phyloP scores from a whole-genome alignment of 1,139 yeast species.

The Blastobotrys niveus region DNA sequence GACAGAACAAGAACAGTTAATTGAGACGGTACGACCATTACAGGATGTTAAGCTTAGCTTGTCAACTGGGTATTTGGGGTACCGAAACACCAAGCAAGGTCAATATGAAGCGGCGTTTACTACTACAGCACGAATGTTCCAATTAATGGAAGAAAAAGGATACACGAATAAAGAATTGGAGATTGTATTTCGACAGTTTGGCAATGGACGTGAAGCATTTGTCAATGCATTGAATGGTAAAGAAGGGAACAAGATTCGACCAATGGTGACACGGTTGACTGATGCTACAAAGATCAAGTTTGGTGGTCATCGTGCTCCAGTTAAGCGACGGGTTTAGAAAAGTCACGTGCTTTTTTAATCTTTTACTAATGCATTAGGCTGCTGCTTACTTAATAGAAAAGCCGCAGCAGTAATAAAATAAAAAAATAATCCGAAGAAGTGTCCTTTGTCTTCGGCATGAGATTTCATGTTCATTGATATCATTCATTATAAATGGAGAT shows the following conservation, averaged over 20 bases:
- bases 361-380: too few species aligned
- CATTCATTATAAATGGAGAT: too few species aligned
- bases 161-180: slow-evolving; percentile 45
- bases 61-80: slow-evolving; percentile 39
- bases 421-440: background rate
- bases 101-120: slow-evolving; percentile 96
- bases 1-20: slow-evolving; percentile 63
- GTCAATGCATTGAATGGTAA: slow-evolving; percentile 79
- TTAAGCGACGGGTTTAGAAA: slow-evolving; percentile 64
- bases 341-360: background rate
- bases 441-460: background rate
- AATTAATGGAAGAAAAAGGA: slow-evolving; percentile 53
- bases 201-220: slow-evolving; percentile 87
- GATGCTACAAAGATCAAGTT: slow-evolving; percentile 79
- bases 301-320: slow-evolving; percentile 89
- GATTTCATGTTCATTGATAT: too few species aligned
- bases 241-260: slow-evolving; percentile 70
- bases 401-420: too few species aligned
- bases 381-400: too few species aligned
- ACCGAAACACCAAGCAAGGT: slow-evolving; percentile 53
- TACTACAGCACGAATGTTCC: slow-evolving; percentile 68
- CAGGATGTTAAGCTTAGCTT: slow-evolving; percentile 65
- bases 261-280: slow-evolving; percentile 58
- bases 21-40: slow-evolving; percentile 73
- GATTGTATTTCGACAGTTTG: slow-evolving; percentile 70